Conservation (phyloP, 2,329 filamentous ascomycete species). For the Aspergillus chevalieri region DNA sequence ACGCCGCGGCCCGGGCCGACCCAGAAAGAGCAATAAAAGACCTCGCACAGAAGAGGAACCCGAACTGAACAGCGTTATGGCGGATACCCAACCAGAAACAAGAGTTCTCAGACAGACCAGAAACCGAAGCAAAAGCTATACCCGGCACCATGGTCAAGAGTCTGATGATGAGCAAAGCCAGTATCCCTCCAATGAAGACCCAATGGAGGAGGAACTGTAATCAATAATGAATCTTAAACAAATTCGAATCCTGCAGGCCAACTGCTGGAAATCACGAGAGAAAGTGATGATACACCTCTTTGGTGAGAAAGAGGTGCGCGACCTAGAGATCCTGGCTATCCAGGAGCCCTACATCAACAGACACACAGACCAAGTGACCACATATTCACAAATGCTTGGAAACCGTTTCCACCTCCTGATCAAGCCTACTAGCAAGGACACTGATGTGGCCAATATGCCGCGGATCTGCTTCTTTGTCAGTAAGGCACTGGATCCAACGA, state of each 20-base stretch:
- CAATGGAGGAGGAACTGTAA: background rate
- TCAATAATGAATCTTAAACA: background rate
- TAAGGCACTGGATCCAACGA: conserved; percentile 13
- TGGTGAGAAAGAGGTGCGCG: conserved; percentile 2
- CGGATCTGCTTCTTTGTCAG: conserved; percentile 21
- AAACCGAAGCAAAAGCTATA: background rate
- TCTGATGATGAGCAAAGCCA: background rate
- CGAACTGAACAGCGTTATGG: too few relatives aligned
- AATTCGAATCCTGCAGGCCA: conserved; percentile 1
- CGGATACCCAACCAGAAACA: too few relatives aligned
- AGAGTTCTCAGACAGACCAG: background rate
- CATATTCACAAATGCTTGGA: conserved; percentile 3
- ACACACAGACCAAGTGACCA: conserved; percentile 3
- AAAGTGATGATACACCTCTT: conserved; percentile 6
- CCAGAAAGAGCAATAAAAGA: too few relatives aligned
- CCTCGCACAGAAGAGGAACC: too few relatives aligned
- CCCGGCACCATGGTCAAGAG: background rate
- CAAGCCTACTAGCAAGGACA: background rate
- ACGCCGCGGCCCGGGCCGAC: too few relatives aligned
- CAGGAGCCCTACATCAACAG: conserved; percentile 3
- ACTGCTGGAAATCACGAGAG: conserved; percentile 1
- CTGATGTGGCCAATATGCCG: conserved; percentile 1
- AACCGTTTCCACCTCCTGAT: conserved; percentile 1
- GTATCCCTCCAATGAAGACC: background rate
- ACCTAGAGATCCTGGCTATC: conserved; percentile 6